phyloP scores from a whole-genome alignment of 371 early-diverging fungal genomes.

The Circinella minor region DNA sequence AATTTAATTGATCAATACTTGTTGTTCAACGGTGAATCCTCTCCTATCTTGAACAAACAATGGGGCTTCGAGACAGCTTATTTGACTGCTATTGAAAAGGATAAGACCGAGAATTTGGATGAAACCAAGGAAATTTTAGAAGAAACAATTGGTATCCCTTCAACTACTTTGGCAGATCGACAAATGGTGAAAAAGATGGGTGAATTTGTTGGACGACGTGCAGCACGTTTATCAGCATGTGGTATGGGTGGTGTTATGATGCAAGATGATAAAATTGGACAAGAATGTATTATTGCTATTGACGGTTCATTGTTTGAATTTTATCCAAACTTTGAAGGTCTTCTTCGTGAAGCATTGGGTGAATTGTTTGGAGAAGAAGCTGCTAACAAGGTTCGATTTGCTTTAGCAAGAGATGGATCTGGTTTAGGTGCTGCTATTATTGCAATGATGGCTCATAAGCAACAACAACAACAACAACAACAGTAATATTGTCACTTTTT shows the following conservation, averaged over 20 bases:
- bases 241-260: conserved; percentile 82
- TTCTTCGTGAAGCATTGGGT: conserved; percentile 72
- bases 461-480: background rate
- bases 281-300: conserved; percentile 56
- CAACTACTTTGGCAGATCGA: conserved; percentile 80
- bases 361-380: conserved; percentile 72
- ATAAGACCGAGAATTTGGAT: conserved; percentile 66
- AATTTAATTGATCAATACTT: conserved; percentile 63
- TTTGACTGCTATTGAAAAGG: conserved; percentile 89
- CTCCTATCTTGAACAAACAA: conserved; percentile 69
- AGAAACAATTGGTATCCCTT: conserved; percentile 65
- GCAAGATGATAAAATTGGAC: conserved; percentile 24
- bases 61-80: conserved; percentile 90
- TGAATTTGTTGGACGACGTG: conserved; percentile 83
- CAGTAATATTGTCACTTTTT: background rate
- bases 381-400: conserved; percentile 42
- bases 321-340: conserved; percentile 86
- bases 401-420: conserved; percentile 48
- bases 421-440: conserved; percentile 55
- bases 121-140: conserved; percentile 79
- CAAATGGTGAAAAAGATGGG: conserved; percentile 81
- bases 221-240: conserved; percentile 85
- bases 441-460: conserved; percentile 49
- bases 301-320: conserved; percentile 93
- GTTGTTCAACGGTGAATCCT: conserved; percentile 61